phyloP scores from a whole-genome alignment of 148 eudicot genomes.

The Silene conica region DNA sequence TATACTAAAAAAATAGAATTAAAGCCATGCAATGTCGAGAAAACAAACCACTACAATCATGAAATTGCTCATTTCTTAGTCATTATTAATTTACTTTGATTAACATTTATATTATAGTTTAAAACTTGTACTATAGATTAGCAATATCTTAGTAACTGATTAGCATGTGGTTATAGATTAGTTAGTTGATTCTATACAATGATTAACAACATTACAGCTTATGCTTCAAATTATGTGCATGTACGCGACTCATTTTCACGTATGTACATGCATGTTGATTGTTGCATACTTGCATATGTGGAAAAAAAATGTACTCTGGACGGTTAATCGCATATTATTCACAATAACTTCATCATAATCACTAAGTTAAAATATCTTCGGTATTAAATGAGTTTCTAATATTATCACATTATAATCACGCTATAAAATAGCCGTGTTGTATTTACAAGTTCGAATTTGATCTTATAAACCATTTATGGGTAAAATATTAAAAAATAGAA shows the following conservation, averaged over 20 bases:
- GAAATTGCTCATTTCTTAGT: background rate
- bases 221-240: background rate
- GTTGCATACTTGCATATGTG: too few species aligned
- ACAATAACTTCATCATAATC: too few species aligned
- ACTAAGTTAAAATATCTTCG: too few species aligned
- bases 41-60: background rate
- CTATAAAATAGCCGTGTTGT: too few species aligned
- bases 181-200: background rate
- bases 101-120: background rate
- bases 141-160: background rate
- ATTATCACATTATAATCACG: too few species aligned
- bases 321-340: too few species aligned
- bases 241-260: background rate
- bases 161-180: conserved; percentile 10
- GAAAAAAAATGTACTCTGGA: too few species aligned
- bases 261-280: background rate
- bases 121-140: background rate
- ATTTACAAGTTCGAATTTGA: too few species aligned
- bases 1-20: background rate
- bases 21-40: background rate
- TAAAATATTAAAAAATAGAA: too few species aligned
- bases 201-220: background rate
- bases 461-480: too few species aligned
- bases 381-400: too few species aligned
- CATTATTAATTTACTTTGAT: background rate